These are phyloP conservation scores for Leptographium wingfieldii DNA, from an alignment of 2,329 filamentous ascomycete genomes.

Conservation along the genomic window DNA sequence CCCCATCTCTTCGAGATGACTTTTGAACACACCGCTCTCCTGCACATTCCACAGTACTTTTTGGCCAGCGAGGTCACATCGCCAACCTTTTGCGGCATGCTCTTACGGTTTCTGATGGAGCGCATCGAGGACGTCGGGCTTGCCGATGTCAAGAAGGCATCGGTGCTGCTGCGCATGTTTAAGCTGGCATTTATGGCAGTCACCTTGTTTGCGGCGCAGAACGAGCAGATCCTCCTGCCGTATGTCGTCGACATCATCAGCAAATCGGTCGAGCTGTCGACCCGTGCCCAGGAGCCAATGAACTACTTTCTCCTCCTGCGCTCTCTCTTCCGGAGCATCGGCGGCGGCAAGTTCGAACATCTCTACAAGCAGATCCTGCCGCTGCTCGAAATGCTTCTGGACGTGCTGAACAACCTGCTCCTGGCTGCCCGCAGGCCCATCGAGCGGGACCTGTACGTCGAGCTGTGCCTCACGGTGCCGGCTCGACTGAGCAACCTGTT, in stretches of 20 bases:
- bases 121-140: constrained; percentile 91
- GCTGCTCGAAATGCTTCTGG: constrained; percentile 89
- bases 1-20: constrained; percentile 95
- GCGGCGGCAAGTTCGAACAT: constrained; percentile 92
- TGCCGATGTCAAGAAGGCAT: constrained; percentile 80
- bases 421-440: constrained; percentile 79
- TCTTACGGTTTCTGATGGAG: constrained; percentile 93
- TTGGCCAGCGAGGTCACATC: constrained; percentile 97
- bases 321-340: constrained; percentile 90
- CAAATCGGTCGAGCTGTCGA: constrained; percentile 91
- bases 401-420: constrained; percentile 90
- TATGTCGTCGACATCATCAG: constrained; percentile 97
- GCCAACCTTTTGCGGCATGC: constrained; percentile 95
- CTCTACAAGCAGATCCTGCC: constrained; percentile 97
- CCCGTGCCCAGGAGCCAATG: constrained; percentile 91
- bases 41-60: constrained; percentile 96
- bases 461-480: constrained; percentile 90
- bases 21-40: constrained; percentile 84
- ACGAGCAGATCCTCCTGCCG: constrained; percentile 87
- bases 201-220: constrained; percentile 85
- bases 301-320: constrained; percentile 94
- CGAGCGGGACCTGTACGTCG: constrained; percentile 92
- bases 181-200: constrained; percentile 99
- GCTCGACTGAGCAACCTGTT: constrained; percentile 87
- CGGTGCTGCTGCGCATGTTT: constrained; percentile 84